phyloP scores from a whole-genome alignment of 2,329 filamentous ascomycete genomes.

The Hymenotorrendiella dingleyae region DNA sequence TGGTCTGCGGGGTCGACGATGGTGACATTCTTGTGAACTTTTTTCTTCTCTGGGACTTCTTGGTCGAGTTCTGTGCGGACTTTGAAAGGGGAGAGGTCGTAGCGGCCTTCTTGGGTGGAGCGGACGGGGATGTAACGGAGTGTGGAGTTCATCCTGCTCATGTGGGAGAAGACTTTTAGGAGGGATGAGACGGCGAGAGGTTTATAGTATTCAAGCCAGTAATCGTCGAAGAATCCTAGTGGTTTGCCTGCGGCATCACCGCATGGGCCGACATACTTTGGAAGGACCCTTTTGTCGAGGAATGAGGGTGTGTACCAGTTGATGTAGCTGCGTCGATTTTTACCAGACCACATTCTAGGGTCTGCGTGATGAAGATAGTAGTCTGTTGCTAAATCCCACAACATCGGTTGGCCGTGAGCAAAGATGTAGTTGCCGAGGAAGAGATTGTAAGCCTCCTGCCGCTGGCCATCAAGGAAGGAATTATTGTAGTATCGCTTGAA shows the following conservation, averaged over 20 bases:
- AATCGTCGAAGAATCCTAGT: slow-evolving; percentile 69
- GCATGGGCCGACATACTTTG: slow-evolving; percentile 17
- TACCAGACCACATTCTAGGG: slow-evolving; percentile 66
- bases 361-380: slow-evolving; percentile 93
- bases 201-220: slow-evolving; percentile 96
- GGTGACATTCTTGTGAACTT: slow-evolving; percentile 60
- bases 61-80: slow-evolving; percentile 62
- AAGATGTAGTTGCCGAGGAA: slow-evolving; percentile 97
- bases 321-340: slow-evolving; percentile 67
- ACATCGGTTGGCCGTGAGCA: slow-evolving; percentile 79
- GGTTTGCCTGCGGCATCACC: slow-evolving; percentile 20
- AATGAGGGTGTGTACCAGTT: slow-evolving; percentile 77
- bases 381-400: slow-evolving; percentile 93
- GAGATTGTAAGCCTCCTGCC: slow-evolving; percentile 95
- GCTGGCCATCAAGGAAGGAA: slow-evolving; percentile 93
- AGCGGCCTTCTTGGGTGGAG: slow-evolving; percentile 64
- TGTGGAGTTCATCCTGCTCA: slow-evolving; percentile 74
- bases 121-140: slow-evolving; percentile 76
- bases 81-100: slow-evolving; percentile 83
- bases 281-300: slow-evolving; percentile 51
- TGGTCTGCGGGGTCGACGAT: slow-evolving; percentile 56
- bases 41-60: slow-evolving; percentile 55
- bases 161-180: slow-evolving; percentile 81
- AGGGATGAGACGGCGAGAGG: slow-evolving; percentile 84
- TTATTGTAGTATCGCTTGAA: slow-evolving; percentile 99